Conservation (phyloP, 129 eudicot species). For the Oenanthe sinensis region DNA sequence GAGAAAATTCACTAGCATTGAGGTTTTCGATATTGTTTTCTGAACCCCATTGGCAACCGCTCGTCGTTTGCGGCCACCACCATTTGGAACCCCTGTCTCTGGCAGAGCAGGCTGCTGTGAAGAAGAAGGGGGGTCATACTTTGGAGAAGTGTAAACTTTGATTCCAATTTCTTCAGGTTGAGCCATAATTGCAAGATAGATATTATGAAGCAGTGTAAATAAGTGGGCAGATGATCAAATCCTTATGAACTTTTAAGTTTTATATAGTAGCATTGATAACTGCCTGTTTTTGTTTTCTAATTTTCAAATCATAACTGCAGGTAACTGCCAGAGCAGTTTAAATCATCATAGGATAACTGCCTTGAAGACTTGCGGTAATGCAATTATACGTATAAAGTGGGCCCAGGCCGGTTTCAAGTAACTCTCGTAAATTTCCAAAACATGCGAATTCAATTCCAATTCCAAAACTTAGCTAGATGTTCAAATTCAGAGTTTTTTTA, state of each 20-base stretch:
- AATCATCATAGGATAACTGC: background rate
- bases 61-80: slow-evolving; percentile 25
- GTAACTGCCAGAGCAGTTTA: background rate
- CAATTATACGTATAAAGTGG: background rate
- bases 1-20: slow-evolving; percentile 81
- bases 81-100: background rate
- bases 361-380: background rate
- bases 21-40: slow-evolving; percentile 82
- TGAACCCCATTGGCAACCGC: slow-evolving; percentile 58
- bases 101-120: slow-evolving; percentile 7
- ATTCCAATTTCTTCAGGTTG: slow-evolving; percentile 10
- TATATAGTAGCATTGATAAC: background rate
- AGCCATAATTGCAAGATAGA: background rate
- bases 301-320: background rate
- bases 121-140: slow-evolving; percentile 11
- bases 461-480: no score
- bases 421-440: no score
- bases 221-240: background rate
- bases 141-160: background rate
- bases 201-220: background rate
- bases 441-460: background rate
- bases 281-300: background rate
- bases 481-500: no score
- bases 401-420: no score
- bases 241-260: background rate